Percentiles rank a stretch among this genome's conserved stretches.
phyloP scores from a whole-genome alignment of 2,329 filamentous ascomycete genomes.

The Cladosporium sp. region DNA sequence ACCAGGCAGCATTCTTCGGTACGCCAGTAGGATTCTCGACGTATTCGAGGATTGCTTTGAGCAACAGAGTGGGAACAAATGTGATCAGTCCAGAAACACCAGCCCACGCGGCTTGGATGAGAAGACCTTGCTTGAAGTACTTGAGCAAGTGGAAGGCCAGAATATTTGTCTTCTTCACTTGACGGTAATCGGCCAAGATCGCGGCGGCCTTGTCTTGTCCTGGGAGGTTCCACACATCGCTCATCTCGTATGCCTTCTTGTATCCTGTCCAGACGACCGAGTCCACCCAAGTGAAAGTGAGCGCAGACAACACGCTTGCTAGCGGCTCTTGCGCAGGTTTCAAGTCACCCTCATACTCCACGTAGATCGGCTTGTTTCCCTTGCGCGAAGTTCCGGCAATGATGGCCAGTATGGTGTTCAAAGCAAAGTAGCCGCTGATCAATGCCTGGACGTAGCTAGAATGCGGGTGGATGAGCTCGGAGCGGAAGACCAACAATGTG shows the following conservation, averaged over 20 bases:
- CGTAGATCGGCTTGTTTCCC: slow-evolving; percentile 81
- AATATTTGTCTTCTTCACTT: slow-evolving; percentile 74
- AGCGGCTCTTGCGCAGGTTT: slow-evolving; percentile 82
- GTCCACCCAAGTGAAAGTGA: slow-evolving; percentile 89
- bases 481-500: slow-evolving; percentile 73
- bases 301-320: slow-evolving; percentile 82
- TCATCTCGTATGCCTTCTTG: slow-evolving; percentile 74
- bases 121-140: slow-evolving; percentile 73
- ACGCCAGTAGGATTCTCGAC: slow-evolving; percentile 76
- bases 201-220: slow-evolving; percentile 81
- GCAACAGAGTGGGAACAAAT: slow-evolving; percentile 84
- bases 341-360: slow-evolving; percentile 86
- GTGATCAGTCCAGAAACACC: slow-evolving; percentile 75
- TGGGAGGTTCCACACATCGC: slow-evolving; percentile 86
- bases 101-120: slow-evolving; percentile 77
- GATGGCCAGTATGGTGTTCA: slow-evolving; percentile 69
- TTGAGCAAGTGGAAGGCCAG: slow-evolving; percentile 76
- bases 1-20: slow-evolving; percentile 85
- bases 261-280: slow-evolving; percentile 85
- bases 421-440: slow-evolving; percentile 67
- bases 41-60: slow-evolving; percentile 89
- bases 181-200: slow-evolving; percentile 78
- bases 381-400: slow-evolving; percentile 80
- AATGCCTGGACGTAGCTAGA: slow-evolving; percentile 61
- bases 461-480: slow-evolving; percentile 71